Evolutionary conservation across 345 rosid species (phyloP).

Genomic region (Arabis alpina): DNA sequence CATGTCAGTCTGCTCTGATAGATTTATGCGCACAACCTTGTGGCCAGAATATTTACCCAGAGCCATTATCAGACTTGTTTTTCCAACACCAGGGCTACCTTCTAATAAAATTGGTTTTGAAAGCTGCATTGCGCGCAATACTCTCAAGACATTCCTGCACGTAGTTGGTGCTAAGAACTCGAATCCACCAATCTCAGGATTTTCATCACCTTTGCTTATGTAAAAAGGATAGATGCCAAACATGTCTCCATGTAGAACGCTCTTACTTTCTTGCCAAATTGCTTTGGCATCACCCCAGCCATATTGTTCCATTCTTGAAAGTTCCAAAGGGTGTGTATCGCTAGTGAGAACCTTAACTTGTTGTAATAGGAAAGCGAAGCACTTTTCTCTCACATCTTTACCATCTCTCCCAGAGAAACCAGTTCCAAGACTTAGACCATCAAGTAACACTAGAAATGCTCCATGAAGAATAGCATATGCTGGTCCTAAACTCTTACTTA

Average conservation of each 20-base stretch:
- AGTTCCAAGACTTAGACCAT: conserved; percentile 88
- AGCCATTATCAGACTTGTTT: conserved; percentile 88
- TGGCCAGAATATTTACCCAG: conserved; percentile 94
- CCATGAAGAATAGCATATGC: conserved; percentile 80
- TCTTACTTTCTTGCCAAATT: conserved; percentile 44
- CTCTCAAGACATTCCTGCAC: conserved; percentile 76
- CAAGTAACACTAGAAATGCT: conserved; percentile 88
- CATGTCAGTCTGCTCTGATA: conserved; percentile 99
- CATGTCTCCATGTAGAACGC: conserved; percentile 51
- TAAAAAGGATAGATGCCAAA: conserved; percentile 83
- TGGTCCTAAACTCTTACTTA: conserved; percentile 59
- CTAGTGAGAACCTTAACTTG: conserved; percentile 56
- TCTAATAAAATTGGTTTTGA: conserved; percentile 88
- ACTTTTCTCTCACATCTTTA: conserved; percentile 59
- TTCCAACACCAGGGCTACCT: conserved; percentile 99
- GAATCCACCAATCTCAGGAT: conserved; percentile 63
- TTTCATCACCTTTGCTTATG: conserved; percentile 66
- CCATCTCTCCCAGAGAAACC: conserved; percentile 72
- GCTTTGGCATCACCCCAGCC: conserved; percentile 74
- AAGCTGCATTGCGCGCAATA: conserved; percentile 95
- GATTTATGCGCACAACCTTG: conserved; percentile 90
- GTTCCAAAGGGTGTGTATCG: conserved; percentile 33
- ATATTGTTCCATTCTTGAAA: conserved; percentile 71
- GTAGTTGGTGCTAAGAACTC: conserved; percentile 93
- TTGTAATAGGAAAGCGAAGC: conserved; percentile 68